Evolutionary conservation across 228 moss, liverwort and hornwort genomes (phyloP), one percentile per base, ranked within the genome.

Genomic region (Sphagnum fallax): DNA sequence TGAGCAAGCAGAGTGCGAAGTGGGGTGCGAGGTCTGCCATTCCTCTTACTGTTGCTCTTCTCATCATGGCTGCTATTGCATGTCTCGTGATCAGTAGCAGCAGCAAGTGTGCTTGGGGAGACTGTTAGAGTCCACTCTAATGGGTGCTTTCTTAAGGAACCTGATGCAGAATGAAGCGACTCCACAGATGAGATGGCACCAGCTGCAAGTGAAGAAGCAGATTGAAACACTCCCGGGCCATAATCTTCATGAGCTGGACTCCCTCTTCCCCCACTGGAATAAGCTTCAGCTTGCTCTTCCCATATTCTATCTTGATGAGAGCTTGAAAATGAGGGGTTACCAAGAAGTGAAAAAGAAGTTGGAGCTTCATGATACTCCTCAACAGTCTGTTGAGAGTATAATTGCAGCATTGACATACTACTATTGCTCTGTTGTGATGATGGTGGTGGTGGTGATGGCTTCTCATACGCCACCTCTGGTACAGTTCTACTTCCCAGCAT

Each of bases 271-370:
- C 86, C 86, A 62, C 86, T 86, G 13, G 86, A 86, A 57, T 86
- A 86, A 59, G 76, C 69, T 62, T 86, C 86, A 10, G 86, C 86
- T 67, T 86, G 86, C 82, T 86, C 82, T 69, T 86, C 86, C 86
- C 86, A 86, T 0, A 82, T 75, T 71, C 86, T 73, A 63, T 86
- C 86, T 73, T 86, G 86, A 61, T 86, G 80, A 5, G 86, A 86
- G 73, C 86, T 86, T 15, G 86, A 82, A 18, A 82, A 86, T 9
- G 82, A 82, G 4, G 86, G 86, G 67, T 86, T 82, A 0, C 75
- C 75, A 50, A 86, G 65, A 77, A 86, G 82, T 67, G 75, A 77
- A 48, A 86, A 77, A 1, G 86, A 86, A 50, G 82, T 79, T 10
- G 86, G 80, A 4, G 73, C 75, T 16, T 72, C 61, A 61, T 70